Evolutionary conservation across 148 eudicot species (phyloP).

Genomic region (Dysphania ambrosioides): DNA sequence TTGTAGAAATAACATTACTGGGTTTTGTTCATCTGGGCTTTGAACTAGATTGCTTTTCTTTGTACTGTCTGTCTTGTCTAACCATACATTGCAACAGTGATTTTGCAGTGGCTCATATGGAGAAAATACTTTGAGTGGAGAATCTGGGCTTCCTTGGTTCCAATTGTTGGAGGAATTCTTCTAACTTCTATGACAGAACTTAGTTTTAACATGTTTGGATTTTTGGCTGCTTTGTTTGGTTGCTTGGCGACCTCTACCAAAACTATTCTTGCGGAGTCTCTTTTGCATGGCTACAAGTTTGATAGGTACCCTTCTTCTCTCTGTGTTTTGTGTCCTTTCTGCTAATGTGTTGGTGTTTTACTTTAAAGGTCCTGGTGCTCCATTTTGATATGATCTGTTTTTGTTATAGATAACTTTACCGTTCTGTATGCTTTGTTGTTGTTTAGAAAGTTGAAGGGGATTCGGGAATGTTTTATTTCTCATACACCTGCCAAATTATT

Average conservation of each 20-base stretch:
- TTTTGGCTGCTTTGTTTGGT: slow-evolving; percentile 92
- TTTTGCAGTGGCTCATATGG: slow-evolving; percentile 95
- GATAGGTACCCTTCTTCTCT: too few species aligned
- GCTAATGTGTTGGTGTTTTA: not conserved
- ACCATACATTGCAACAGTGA: slow-evolving; percentile 48
- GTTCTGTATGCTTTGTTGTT: not conserved
- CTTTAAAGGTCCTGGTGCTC: too few species aligned
- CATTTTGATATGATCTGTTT: too few species aligned
- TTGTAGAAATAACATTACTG: slow-evolving; percentile 1
- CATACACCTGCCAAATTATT: not conserved
- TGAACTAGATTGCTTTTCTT: not conserved
- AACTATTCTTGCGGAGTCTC: slow-evolving; percentile 94
- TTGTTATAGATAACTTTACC: too few species aligned
- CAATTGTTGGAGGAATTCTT: slow-evolving; percentile 97
- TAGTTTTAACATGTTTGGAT: slow-evolving; percentile 90
- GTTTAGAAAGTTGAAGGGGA: not conserved
- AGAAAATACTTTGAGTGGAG: slow-evolving; percentile 79
- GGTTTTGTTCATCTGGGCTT: not conserved
- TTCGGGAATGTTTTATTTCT: not conserved
- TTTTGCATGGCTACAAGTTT: slow-evolving; percentile 93
- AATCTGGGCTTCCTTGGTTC: slow-evolving; percentile 90
- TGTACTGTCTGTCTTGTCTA: not conserved
- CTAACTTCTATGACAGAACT: slow-evolving; percentile 91
- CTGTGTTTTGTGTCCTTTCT: not conserved
- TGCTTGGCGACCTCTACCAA: slow-evolving; percentile 96